phyloP scores from a whole-genome alignment of 2,329 filamentous ascomycete species.

The Pseudocercospora eumusae region DNA sequence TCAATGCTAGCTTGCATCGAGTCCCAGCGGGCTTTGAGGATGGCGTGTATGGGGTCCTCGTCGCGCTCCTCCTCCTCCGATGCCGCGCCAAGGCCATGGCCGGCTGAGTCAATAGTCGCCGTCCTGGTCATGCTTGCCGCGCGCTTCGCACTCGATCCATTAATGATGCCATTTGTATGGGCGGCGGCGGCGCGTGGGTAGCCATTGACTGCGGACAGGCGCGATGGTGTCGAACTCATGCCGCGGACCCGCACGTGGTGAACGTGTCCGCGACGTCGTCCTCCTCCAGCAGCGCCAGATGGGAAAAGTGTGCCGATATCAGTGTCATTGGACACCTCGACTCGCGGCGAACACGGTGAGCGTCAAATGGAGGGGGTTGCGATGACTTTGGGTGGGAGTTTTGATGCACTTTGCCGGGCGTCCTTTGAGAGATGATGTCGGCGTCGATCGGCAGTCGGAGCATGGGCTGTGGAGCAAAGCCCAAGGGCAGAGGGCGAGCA shows the following conservation, averaged over 20 bases:
- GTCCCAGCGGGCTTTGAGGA: slow-evolving; percentile 77
- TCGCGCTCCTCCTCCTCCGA: slow-evolving; percentile 46
- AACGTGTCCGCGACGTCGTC: not conserved
- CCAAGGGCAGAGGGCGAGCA: not conserved
- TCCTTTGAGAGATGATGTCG: slow-evolving; percentile 7
- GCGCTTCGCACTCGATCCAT: slow-evolving; percentile 39
- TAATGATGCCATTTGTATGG: slow-evolving; percentile 44
- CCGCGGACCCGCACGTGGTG: slow-evolving; percentile 11
- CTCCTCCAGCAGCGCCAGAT: not conserved
- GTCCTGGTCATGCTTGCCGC: slow-evolving; percentile 48
- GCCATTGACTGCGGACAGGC: slow-evolving; percentile 30
- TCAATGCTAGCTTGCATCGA: slow-evolving; percentile 75
- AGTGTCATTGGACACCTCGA: slow-evolving; percentile 29
- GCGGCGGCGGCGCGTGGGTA: slow-evolving; percentile 25
- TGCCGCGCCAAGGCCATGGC: slow-evolving; percentile 20
- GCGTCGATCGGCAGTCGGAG: not conserved
- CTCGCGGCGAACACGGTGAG: slow-evolving; percentile 26
- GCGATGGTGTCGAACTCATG: slow-evolving; percentile 15
- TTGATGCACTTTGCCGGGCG: not conserved
- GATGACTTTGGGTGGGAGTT: slow-evolving; percentile 2
- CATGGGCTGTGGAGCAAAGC: not conserved
- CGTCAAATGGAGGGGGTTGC: not conserved
- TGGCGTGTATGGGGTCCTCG: slow-evolving; percentile 51
- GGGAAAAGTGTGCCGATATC: slow-evolving; percentile 17
- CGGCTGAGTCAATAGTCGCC: slow-evolving; percentile 7